Conservation (phyloP, 108 stramenopile genomes). For the Stephanodiscus minutulus region DNA sequence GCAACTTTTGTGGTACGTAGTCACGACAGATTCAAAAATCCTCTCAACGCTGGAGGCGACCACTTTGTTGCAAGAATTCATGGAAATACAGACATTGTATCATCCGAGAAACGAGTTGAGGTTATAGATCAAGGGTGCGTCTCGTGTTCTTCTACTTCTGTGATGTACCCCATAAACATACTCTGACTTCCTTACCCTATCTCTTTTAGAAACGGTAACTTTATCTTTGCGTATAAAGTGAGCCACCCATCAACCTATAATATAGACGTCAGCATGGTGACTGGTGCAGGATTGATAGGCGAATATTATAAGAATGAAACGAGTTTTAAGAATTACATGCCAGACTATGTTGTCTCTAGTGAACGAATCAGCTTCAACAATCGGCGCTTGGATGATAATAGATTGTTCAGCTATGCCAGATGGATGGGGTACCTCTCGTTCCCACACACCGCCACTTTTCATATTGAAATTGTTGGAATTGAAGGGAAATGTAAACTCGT, state of each 20-base stretch:
- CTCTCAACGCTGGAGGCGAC: conserved; percentile 10
- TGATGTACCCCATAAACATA: background rate
- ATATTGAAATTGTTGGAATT: conserved; percentile 28
- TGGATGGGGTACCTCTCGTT: conserved; percentile 36
- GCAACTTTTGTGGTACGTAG: conserved; percentile 21
- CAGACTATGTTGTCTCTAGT: conserved; percentile 3
- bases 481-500: conserved; percentile 22
- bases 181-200: background rate
- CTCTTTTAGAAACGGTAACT: conserved; percentile 16
- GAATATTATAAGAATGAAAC: conserved; percentile 15
- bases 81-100: conserved; percentile 6
- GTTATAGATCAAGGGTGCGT: conserved; percentile 36
- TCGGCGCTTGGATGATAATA: background rate
- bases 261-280: conserved; percentile 34
- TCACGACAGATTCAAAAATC: conserved; percentile 24
- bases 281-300: conserved; percentile 15
- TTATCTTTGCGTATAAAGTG: conserved; percentile 29
- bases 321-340: conserved; percentile 10
- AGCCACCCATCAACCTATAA: conserved; percentile 22
- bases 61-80: conserved; percentile 24
- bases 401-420: conserved; percentile 1
- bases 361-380: conserved; percentile 19
- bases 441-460: conserved; percentile 25
- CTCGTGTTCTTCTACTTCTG: background rate
- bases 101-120: background rate